Evolutionary conservation across 2,329 filamentous ascomycete species (phyloP), one percentile per base, ranked within the genome.

Genomic region (Exophiala calicioides): DNA sequence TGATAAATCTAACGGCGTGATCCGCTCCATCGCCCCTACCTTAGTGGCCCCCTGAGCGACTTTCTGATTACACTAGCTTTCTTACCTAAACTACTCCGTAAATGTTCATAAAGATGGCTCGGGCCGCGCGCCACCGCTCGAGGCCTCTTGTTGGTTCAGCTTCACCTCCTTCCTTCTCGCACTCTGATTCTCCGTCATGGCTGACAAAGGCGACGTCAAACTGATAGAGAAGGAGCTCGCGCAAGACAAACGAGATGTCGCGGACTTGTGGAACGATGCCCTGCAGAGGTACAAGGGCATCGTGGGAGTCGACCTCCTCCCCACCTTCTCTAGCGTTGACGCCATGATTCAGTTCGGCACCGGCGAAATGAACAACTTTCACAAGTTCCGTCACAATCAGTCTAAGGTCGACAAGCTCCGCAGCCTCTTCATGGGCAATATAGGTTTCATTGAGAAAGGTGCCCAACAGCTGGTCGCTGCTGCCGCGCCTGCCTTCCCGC

Each of bases 321-420:
- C 27, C 20, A 42, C 10, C 12, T 47, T 47, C 29, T 24, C 13
- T 2, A 35, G n/a, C 13, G 43, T 35, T 6, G 29, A 42, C 12
- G 43, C 23, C n/a, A 47, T 52, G 48, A 27, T 47, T 4, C 9
- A 16, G 12, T 43, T 32, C 29, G 44, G 48, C 20, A 38, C 21
- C 3, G 19, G 21, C 12, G 16, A 47, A 18, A 47, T 38, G 36
- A 26, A 47, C 4, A 47, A 33, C 21, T 43, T 52, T 19, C 29
- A 44, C 33, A n/a, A 43, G 24, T 52, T 42, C n/a, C 36, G 44
- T 8, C 36, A 52, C 21, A 32, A 47, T 30, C 16, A 44, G 27
- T 33, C 33, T 16, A 42, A 47, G 32, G 27, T 52, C 24, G 44
- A 47, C 33, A 47, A 52, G 37, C 23, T 52, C 5, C 43, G 48